Evolutionary conservation across 2,329 filamentous ascomycete genomes (phyloP).

Genomic region (Erysiphe neolycopersici): DNA sequence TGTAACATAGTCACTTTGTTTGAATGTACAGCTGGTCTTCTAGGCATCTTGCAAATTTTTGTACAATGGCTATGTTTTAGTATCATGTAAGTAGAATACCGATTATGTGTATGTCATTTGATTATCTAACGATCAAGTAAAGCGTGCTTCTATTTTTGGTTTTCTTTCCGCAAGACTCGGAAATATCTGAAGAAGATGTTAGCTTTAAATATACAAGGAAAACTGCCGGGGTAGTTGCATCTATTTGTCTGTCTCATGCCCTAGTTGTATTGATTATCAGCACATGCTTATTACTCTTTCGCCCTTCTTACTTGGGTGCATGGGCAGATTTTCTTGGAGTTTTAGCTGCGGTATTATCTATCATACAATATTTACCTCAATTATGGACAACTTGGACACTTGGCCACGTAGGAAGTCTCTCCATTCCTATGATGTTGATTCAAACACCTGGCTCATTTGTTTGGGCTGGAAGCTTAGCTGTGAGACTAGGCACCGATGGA

Average conservation of each 20-base stretch:
- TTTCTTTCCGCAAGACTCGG: slow-evolving; percentile 52
- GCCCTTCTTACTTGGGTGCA: slow-evolving; percentile 34
- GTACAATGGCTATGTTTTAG: slow-evolving; percentile 82
- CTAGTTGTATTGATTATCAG: slow-evolving; percentile 43
- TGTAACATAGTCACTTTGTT: slow-evolving; percentile 58
- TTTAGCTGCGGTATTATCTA: slow-evolving; percentile 50
- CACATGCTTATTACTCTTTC: slow-evolving; percentile 34
- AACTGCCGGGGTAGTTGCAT: slow-evolving; percentile 51
- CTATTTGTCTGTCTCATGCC: slow-evolving; percentile 47
- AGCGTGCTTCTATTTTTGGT: slow-evolving; percentile 84
- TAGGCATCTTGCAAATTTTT: slow-evolving; percentile 78
- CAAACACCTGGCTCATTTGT: slow-evolving; percentile 83
- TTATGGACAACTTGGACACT: slow-evolving; percentile 75
- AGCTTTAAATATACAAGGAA: slow-evolving; percentile 39
- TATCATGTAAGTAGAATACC: slow-evolving; percentile 39
- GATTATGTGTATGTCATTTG: too few relatives aligned
- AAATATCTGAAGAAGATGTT: slow-evolving; percentile 11
- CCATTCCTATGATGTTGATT: slow-evolving; percentile 94
- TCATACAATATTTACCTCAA: slow-evolving; percentile 81
- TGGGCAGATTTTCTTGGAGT: slow-evolving; percentile 79
- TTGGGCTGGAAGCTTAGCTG: slow-evolving; percentile 63
- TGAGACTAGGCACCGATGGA: slow-evolving; percentile 49
- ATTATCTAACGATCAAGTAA: neutral
- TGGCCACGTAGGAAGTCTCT: slow-evolving; percentile 70
- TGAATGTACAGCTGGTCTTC: slow-evolving; percentile 59